These are phyloP conservation scores for Aphanomyces invadans DNA, from an alignment of 352 stramenopile genomes.

Conservation along the genomic window DNA sequence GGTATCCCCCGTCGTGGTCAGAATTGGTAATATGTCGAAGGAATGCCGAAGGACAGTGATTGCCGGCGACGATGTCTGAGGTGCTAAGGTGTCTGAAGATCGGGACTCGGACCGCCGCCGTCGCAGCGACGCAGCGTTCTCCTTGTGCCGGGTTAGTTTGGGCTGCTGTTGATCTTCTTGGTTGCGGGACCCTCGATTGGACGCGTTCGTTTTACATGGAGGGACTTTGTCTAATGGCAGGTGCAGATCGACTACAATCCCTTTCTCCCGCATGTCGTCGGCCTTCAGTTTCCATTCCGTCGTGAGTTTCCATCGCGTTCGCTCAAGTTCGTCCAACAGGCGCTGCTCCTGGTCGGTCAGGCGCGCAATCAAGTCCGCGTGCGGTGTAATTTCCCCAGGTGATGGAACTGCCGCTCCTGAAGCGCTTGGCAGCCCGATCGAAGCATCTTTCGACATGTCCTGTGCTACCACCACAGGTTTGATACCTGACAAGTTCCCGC, in stretches of 20 bases:
- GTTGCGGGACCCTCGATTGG: background rate
- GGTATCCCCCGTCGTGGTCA: conserved; percentile 59
- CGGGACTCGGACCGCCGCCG: background rate
- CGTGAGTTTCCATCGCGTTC: conserved; percentile 57
- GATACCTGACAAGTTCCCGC: conserved; percentile 44
- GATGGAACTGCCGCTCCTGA: background rate
- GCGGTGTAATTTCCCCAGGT: background rate
- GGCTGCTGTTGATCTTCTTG: background rate
- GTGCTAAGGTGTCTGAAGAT: conserved; percentile 7
- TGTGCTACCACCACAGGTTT: background rate
- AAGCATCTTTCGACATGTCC: background rate
- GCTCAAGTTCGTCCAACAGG: conserved; percentile 67
- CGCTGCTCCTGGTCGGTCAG: conserved; percentile 72
- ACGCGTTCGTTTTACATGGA: background rate
- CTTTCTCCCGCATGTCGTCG: conserved; percentile 27
- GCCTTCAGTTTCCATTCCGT: conserved; percentile 62
- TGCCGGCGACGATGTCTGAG: conserved; percentile 26
- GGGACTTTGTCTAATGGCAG: background rate
- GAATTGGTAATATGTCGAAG: conserved; percentile 61
- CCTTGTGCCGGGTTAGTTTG: background rate
- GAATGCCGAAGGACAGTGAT: conserved; percentile 25
- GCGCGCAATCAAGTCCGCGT: conserved; percentile 48
- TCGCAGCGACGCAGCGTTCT: background rate
- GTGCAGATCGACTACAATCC: background rate
- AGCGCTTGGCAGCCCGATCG: background rate